phyloP scores from a whole-genome alignment of 139 green algal species.

The Chlorella sp. region DNA sequence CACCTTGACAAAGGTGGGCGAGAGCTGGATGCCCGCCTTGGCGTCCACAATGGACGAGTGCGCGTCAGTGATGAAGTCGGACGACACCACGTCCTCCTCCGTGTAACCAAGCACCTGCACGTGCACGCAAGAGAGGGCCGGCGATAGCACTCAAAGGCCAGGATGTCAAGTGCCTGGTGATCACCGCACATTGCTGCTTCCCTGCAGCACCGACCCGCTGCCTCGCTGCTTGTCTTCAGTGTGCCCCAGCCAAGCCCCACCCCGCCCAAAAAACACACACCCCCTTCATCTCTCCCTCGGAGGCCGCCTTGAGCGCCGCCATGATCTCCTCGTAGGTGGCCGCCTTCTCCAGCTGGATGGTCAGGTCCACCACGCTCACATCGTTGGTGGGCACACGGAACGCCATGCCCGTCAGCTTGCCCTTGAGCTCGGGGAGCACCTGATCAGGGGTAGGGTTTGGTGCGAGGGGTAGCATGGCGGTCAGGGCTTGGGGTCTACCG shows the following conservation, averaged over 20 bases:
- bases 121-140: too few species aligned
- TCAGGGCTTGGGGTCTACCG: too few species aligned
- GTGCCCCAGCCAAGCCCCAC: too few species aligned
- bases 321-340: constrained; percentile 92
- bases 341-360: constrained; percentile 78
- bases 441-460: too few species aligned
- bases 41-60: constrained; percentile 81
- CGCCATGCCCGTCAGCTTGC: constrained; percentile 98
- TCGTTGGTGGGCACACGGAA: constrained; percentile 95
- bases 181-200: too few species aligned
- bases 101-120: constrained; percentile 66
- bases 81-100: constrained; percentile 84
- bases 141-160: too few species aligned
- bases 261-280: too few species aligned
- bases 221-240: too few species aligned
- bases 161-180: too few species aligned
- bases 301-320: constrained; percentile 68
- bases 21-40: constrained; percentile 87
- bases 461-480: too few species aligned
- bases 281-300: constrained; percentile 74
- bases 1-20: constrained; percentile 87
- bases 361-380: constrained; percentile 97
- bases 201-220: too few species aligned
- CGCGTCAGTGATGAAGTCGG: constrained; percentile 84
- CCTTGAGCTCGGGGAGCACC: constrained; percentile 93